phyloP scores from a whole-genome alignment of 139 green algal genomes.

The Raphidocelis subcapitata region DNA sequence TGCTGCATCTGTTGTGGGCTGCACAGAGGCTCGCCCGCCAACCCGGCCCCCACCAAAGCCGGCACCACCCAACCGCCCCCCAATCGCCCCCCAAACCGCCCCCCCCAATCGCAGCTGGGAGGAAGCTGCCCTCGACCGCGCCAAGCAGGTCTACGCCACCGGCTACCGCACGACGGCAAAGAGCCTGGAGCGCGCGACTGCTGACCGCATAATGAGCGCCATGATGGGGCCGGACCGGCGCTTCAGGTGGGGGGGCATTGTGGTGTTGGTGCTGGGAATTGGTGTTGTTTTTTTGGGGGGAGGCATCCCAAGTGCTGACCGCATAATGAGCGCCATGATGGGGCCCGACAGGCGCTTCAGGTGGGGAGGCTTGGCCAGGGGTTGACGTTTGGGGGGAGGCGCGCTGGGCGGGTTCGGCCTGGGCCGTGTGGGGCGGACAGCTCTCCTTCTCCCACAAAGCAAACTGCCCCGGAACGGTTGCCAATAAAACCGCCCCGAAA shows the following conservation, averaged over 20 bases:
- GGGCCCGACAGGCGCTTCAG: constrained; percentile 77
- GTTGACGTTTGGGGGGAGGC: no score
- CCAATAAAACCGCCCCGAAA: no score
- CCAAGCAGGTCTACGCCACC: constrained; percentile 66
- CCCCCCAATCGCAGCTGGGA: constrained; percentile 67
- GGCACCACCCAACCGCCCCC: neutral
- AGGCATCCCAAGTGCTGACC: constrained; percentile 73
- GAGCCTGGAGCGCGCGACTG: constrained; percentile 85
- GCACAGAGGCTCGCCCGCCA: no score
- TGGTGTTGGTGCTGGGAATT: no score
- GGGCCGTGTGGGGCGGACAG: no score
- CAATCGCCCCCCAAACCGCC: neutral
- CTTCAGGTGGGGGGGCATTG: constrained; percentile 61
- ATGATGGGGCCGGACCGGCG: constrained; percentile 84
- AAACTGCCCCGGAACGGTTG: no score
- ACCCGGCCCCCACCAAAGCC: no score
- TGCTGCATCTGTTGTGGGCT: no score
- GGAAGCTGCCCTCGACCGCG: constrained; percentile 59
- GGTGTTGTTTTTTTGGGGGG: no score
- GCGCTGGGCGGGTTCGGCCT: no score
- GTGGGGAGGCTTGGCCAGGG: no score
- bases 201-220: constrained; percentile 74
- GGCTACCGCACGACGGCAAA: constrained; percentile 62
- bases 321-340: constrained; percentile 86
- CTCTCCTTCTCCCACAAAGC: no score